Base-by-base conservation (phyloP, 2,329 filamentous ascomycete species). In the Alternaria gaisen region DNA sequence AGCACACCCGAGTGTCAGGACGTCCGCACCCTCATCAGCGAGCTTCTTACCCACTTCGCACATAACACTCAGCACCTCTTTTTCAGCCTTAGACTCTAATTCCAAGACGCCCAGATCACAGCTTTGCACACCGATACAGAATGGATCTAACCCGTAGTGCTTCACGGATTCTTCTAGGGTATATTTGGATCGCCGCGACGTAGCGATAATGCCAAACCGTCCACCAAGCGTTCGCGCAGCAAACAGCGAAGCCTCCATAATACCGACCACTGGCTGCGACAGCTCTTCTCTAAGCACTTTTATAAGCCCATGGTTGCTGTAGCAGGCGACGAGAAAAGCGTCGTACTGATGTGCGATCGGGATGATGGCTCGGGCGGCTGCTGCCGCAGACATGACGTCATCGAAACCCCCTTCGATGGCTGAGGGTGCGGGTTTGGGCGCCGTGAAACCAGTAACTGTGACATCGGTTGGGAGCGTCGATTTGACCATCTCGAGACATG, bases 161-260 rank as follows among this genome's bases (percentile, higher is more conserved):
- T 36, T 55, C 11, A 55, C 42, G 3, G 53, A 32, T 4, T 55
- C 32, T 5, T 34, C n/a, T 6, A 55, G 42, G 10, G 42, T 55
- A 10, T 22, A 40, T 3, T 11, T 16, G 9, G 42, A 55, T n/a
- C 42, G 32, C n/a, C 36, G 42, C 1, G 32, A 32, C 6, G 42
- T 40, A 4, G 42, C 24, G 3, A 55, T 47, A n/a, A 55, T 28
- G 10, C 53, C 42, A n/a, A 55, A 47, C 6, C 42, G n/a, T 2
- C 79, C 77, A 2, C 84, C 84, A 2, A 86, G 76, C 56, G 83
- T 85, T 8, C 83, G 71, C 6, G 83, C 80, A 6, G 82, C 77
- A 64, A 87, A 85, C 3, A 85, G 73, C 4, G 72, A 78, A 1
- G 83, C 82, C 68, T 85, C 83, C 82, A 85, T 84, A 58, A 85